Evolutionary conservation across 139 green algal species (phyloP).

Genomic region (Chlamydomonas eustigma): DNA sequence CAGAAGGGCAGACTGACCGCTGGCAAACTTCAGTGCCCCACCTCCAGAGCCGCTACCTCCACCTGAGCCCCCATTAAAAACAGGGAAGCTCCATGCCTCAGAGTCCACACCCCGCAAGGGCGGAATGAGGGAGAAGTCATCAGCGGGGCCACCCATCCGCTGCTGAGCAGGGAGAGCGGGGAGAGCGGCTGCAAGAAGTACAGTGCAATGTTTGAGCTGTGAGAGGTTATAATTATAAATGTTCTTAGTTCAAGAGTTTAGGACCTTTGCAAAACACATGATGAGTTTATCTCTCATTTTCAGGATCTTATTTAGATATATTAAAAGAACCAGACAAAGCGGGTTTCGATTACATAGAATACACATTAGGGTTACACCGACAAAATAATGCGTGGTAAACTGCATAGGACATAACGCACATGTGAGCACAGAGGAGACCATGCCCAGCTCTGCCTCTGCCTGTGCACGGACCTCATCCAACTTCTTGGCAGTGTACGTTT

Average conservation of each 20-base stretch:
- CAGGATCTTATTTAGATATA: no score
- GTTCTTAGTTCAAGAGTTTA: no score
- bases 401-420: no score
- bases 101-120: constrained; percentile 32
- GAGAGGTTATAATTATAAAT: no score
- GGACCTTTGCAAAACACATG: no score
- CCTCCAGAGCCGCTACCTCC: no score
- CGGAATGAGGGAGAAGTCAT: constrained; percentile 49
- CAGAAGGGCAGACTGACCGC: constrained; percentile 34
- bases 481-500: constrained; percentile 83
- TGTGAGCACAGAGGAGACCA: constrained; percentile 54
- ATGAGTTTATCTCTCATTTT: no score
- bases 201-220: neutral
- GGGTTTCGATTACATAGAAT: no score
- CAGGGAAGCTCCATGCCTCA: constrained; percentile 38
- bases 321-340: no score
- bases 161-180: constrained; percentile 13
- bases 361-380: no score
- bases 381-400: no score
- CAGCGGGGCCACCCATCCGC: neutral
- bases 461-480: constrained; percentile 79
- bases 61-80: neutral
- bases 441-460: constrained; percentile 83
- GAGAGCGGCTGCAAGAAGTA: neutral
- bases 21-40: constrained; percentile 10